Evolutionary conservation across 2,329 filamentous ascomycete species (phyloP), one percentile per base, ranked within the genome.

Genomic region (Erysiphe neolycopersici): DNA sequence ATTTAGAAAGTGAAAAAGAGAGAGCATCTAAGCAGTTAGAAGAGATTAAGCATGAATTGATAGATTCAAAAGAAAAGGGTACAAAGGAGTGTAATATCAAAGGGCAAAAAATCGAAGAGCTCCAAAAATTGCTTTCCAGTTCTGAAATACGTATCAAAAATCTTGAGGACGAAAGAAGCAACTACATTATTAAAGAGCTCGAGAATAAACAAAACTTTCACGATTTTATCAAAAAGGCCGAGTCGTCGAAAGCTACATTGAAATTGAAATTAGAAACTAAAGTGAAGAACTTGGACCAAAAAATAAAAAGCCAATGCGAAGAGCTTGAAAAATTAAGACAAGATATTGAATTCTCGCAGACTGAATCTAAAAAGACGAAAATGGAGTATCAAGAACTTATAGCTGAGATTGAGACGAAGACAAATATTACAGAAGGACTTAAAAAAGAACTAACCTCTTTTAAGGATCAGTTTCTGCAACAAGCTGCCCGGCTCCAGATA

Each of bases 21-120:
- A 45, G n/a, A 16, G 46, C 48, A 18, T 47, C 57, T 1, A 44
- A 53, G 29, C 56, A 58, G 13, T 44, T 55, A 1, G 48, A 57
- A 29, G 47, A 49, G 13, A 59, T 58, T 18, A 54, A 56, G 9
- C 54, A 61, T 46, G 55, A 58, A n/a, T 50, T 54, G 38, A 38
- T 1, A 42, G 48, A 31, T 32, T 43, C 18, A 46, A 49, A 30
- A 45, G 51, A 31, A 45, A 52, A 31, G 16, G 48, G 2, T 14
- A 12, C 26, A 26, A 29, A 39, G n/a, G 17, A 13, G 13, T 38
- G 17, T 16, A 33, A 42, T 33, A 17, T 44, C 16, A 44, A 46
- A 41, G 45, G 49, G 32, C 42, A 43, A 14, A 44, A 51, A 17
- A 43, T 49, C n/a, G 40, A 41, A 17, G 38, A 47, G 11, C 35